Conservation (phyloP, 768 basidiomycete genomes). For the Amanita rubescens region DNA sequence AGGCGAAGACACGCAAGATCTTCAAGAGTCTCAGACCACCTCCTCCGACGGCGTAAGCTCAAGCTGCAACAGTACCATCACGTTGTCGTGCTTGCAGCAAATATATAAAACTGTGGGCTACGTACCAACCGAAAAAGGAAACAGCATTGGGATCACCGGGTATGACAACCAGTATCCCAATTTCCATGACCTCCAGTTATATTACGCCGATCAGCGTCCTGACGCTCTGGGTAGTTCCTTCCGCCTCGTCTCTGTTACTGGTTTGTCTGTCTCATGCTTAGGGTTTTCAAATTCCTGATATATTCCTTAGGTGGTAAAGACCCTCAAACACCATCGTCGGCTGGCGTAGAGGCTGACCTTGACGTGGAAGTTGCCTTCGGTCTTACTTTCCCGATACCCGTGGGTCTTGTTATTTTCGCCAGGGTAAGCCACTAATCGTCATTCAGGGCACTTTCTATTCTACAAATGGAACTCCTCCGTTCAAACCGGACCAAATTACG, state of each 20-base stretch:
- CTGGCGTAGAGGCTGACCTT: slow-evolving; percentile 58
- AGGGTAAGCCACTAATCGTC: slow-evolving; percentile 10
- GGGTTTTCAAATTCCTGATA: slow-evolving; percentile 5
- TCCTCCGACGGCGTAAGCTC: slow-evolving; percentile 36
- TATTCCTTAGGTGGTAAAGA: slow-evolving; percentile 43
- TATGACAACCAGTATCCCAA: slow-evolving; percentile 50
- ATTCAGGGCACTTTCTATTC: slow-evolving; percentile 44
- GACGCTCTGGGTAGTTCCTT: slow-evolving; percentile 42
- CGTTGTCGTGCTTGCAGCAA: slow-evolving; percentile 43
- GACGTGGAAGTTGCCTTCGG: slow-evolving; percentile 61
- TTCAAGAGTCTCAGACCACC: slow-evolving; percentile 16
- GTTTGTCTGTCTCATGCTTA: slow-evolving; percentile 19
- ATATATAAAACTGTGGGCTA: slow-evolving; percentile 47
- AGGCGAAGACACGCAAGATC: slow-evolving; percentile 10
- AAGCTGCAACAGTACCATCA: slow-evolving; percentile 42
- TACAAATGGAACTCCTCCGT: slow-evolving; percentile 56
- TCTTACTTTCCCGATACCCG: slow-evolving; percentile 49
- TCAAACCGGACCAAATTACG: slow-evolving; percentile 36
- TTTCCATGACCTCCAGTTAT: slow-evolving; percentile 39
- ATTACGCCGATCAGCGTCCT: slow-evolving; percentile 39
- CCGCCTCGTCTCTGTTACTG: slow-evolving; percentile 47
- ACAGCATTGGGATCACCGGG: slow-evolving; percentile 45
- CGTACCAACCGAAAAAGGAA: slow-evolving; percentile 32
- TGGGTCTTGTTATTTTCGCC: slow-evolving; percentile 5
- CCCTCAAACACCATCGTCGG: slow-evolving; percentile 38